Percentiles rank a stretch among this genome's conserved stretches.
Conservation (phyloP, 371 early-diverging fungal species). For the Sporodiniella umbellata region DNA sequence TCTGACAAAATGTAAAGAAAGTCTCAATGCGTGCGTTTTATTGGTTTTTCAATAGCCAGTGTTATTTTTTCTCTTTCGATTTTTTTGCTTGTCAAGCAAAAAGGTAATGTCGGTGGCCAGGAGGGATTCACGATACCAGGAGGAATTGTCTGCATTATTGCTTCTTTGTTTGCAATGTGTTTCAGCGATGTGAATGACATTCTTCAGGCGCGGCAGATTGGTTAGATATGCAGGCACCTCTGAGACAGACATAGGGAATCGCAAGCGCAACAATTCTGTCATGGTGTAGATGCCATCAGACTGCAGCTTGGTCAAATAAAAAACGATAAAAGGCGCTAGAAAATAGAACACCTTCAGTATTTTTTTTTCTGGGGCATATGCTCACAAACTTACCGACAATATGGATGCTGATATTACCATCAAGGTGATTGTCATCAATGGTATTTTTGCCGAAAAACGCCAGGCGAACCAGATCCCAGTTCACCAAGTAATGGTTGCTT, state of each 20-base stretch:
- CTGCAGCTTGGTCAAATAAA: conserved; percentile 26
- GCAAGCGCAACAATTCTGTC: conserved; percentile 21
- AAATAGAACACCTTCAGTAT: conserved; percentile 16
- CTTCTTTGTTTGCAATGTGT: conserved; percentile 7
- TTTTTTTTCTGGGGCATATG: conserved; percentile 7
- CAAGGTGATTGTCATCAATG: conserved; percentile 10
- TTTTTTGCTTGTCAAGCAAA: conserved; percentile 8
- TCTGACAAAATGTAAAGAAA: conserved; percentile 2
- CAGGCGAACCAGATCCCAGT: conserved; percentile 24
- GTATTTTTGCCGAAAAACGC: conserved; percentile 18
- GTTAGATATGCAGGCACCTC: conserved; percentile 22
- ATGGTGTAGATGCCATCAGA: conserved; percentile 22
- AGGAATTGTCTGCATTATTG: conserved; percentile 9
- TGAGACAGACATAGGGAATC: conserved; percentile 16
- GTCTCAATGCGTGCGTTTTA: conserved; percentile 2
- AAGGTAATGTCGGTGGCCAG: conserved; percentile 4
- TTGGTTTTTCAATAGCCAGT: conserved; percentile 6
- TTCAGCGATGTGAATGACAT: conserved; percentile 17
- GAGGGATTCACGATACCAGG: conserved; percentile 6
- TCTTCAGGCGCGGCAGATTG: conserved; percentile 9
- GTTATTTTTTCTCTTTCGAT: conserved; percentile 13
- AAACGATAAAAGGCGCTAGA: conserved; percentile 11
- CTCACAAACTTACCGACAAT: conserved; percentile 18
- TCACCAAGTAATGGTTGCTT: conserved; percentile 19
- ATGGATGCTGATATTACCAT: conserved; percentile 13